phyloP scores from a whole-genome alignment of 306 rosid species.

The Casuarina cunninghamiana region DNA sequence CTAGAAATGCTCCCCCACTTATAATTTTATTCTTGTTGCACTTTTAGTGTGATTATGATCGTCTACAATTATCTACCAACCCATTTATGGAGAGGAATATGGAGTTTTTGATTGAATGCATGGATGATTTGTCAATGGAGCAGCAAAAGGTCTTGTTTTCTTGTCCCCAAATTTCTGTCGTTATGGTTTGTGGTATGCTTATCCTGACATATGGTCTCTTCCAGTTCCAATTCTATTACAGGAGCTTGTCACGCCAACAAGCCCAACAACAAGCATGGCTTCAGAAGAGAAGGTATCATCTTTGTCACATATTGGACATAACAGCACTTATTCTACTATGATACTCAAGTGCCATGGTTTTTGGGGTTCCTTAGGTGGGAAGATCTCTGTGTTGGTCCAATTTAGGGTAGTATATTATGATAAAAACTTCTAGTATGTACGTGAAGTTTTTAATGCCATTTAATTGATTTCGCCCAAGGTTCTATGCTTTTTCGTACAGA shows the following conservation, averaged over 20 bases:
- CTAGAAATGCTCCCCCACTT: conserved; percentile 16
- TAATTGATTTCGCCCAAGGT: not conserved
- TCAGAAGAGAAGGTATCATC: conserved; percentile 85
- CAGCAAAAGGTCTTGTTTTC: conserved; percentile 76
- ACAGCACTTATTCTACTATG: conserved; percentile 4
- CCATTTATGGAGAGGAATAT: conserved; percentile 90
- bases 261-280: conserved; percentile 99
- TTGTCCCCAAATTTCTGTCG: conserved; percentile 13
- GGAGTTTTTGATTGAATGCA: conserved; percentile 94
- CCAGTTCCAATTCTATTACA: conserved; percentile 81
- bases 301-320: conserved; percentile 5
- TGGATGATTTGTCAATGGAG: conserved; percentile 89
- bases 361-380: not conserved
- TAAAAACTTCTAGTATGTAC: not conserved
- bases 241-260: conserved; percentile 90
- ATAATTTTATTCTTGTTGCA: conserved; percentile 24
- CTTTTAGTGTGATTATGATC: conserved; percentile 86
- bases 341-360: not conserved
- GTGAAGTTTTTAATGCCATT: not conserved
- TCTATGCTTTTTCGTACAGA: not conserved
- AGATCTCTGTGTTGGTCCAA: not conserved
- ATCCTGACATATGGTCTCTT: conserved; percentile 24
- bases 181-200: conserved; percentile 5
- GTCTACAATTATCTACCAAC: conserved; percentile 77
- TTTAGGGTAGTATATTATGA: not conserved